A percentile compares a stretch with the other conserved stretches of the same genome.
These are phyloP conservation scores for Talaromyces pinophilus DNA, from an alignment of 2,329 filamentous ascomycete genomes.

Conservation along the genomic window DNA sequence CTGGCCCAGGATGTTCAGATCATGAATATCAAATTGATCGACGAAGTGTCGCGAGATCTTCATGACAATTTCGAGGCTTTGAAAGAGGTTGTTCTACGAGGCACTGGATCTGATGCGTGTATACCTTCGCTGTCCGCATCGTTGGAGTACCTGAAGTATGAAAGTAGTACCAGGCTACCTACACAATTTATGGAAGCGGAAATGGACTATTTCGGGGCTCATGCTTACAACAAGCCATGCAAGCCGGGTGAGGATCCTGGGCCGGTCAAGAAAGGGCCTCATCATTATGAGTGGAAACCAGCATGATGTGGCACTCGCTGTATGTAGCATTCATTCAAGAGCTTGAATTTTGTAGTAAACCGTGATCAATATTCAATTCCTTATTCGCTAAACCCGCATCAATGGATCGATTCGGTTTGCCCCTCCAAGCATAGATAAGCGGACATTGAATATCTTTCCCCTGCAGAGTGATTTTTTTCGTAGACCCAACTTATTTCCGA, in stretches of 20 bases:
- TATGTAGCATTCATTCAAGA: background rate
- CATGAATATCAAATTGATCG: slow-evolving; percentile 44
- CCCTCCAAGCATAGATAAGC: background rate
- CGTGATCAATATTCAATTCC: background rate
- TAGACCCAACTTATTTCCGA: background rate
- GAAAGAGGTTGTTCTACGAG: slow-evolving; percentile 59
- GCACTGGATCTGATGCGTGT: slow-evolving; percentile 59
- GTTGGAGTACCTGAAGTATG: slow-evolving; percentile 68
- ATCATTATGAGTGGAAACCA: slow-evolving; percentile 65
- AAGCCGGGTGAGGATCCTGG: slow-evolving; percentile 56
- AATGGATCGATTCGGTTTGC: background rate
- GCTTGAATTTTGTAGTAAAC: background rate
- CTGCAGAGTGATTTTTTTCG: background rate
- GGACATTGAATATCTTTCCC: background rate
- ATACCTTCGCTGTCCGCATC: slow-evolving; percentile 62
- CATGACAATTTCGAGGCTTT: slow-evolving; percentile 53
- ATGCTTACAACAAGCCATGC: slow-evolving; percentile 60
- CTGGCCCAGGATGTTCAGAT: slow-evolving; percentile 31
- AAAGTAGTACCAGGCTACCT: slow-evolving; percentile 60
- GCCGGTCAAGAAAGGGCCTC: slow-evolving; percentile 56
- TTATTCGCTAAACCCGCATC: background rate
- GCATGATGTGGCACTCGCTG: slow-evolving; percentile 31
- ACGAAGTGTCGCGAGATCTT: slow-evolving; percentile 56
- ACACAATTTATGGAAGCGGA: slow-evolving; percentile 71
- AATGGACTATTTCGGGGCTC: slow-evolving; percentile 69